Evolutionary conservation across 441 rosid genomes (phyloP), one percentile per base, ranked within the genome.

Genomic region (Arabidopsis hybrid): DNA sequence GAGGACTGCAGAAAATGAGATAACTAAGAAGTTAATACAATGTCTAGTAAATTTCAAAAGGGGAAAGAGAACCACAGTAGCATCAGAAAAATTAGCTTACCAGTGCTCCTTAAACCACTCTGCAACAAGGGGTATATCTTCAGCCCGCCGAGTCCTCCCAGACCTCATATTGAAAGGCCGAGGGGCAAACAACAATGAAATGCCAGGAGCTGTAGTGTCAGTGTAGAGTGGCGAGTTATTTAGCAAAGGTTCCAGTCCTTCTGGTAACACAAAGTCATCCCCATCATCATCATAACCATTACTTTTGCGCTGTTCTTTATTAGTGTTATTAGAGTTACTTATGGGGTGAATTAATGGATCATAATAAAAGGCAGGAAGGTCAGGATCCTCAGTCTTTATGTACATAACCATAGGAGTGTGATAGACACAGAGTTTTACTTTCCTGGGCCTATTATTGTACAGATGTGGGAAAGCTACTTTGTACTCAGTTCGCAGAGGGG

Each of bases 81-180:
- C 18, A 35, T 11, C 1, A 43, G 7, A 6, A 11, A 4, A 11
- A 18, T 11, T 6, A 60, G 10, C 49, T 60, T 60, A 60, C 65
- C 97, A 94, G 77, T 94, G 97, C 89, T 94, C 99, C 86, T 94
- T 94, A 74, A 83, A 94, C 99, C 99, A 92, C 81, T 94, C 99
- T n/a, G 97, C 89, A 53, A 94, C 97, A 58, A 94, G 85, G 42
- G 99, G 99, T 66, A 94, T 92, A 83, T 94, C 99, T 76, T 92
- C 99, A 75, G 97, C 88, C 35, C 97, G 82, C 9, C 99, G 84
- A 83, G 86, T 92, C 59, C 93, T 86, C 63, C 99, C 97, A 49
- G 97, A 94, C 75, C 99, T 90, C 88, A 93, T 92, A 78, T 92
- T 94, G 78, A 94, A 94, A 49, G 99, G 99, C 1, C 99, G 90